These are phyloP conservation scores for Xylaria grammica DNA, from an alignment of 495 filamentous ascomycete genomes.

Conservation along the genomic window DNA sequence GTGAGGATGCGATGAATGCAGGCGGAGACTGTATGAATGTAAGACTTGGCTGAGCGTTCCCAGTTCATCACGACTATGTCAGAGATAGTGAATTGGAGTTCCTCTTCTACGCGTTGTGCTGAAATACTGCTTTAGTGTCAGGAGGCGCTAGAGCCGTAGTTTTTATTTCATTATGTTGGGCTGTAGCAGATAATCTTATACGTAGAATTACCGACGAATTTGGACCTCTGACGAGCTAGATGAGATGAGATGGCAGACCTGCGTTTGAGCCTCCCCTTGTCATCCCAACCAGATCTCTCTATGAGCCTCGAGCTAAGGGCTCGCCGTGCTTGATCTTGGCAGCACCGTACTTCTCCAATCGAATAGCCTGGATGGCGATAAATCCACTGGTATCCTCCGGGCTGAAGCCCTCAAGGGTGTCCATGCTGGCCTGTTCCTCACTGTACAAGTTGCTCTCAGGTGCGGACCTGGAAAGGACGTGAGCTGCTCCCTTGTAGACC, in stretches of 20 bases:
- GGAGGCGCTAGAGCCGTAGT: not conserved
- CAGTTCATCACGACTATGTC: not conserved
- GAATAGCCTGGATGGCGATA: constrained; percentile 71
- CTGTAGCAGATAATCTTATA: constrained; percentile 1
- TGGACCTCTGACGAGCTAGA: constrained; percentile 5
- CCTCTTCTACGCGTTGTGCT: constrained; percentile 6
- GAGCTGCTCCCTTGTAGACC: constrained; percentile 17
- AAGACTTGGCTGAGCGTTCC: constrained; percentile 2
- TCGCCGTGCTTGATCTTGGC: constrained; percentile 61
- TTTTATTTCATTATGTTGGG: constrained; percentile 5
- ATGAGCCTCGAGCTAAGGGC: constrained; percentile 8
- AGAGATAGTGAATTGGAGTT: not conserved
- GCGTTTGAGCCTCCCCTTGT: constrained; percentile 5
- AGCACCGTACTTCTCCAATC: constrained; percentile 78
- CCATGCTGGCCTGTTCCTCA: constrained; percentile 60
- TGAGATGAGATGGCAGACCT: constrained; percentile 4
- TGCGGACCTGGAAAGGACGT: constrained; percentile 10
- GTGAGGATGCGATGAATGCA: constrained; percentile 2
- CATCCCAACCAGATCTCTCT: not conserved
- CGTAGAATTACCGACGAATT: constrained; percentile 7
- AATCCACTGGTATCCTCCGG: constrained; percentile 62
- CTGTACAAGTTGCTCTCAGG: constrained; percentile 16
- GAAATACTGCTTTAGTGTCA: constrained; percentile 3
- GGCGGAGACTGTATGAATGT: constrained; percentile 2
- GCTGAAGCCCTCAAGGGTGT: constrained; percentile 70